Conservation (phyloP, 2,329 filamentous ascomycete genomes). For the Magnaporthiopsis poae region DNA sequence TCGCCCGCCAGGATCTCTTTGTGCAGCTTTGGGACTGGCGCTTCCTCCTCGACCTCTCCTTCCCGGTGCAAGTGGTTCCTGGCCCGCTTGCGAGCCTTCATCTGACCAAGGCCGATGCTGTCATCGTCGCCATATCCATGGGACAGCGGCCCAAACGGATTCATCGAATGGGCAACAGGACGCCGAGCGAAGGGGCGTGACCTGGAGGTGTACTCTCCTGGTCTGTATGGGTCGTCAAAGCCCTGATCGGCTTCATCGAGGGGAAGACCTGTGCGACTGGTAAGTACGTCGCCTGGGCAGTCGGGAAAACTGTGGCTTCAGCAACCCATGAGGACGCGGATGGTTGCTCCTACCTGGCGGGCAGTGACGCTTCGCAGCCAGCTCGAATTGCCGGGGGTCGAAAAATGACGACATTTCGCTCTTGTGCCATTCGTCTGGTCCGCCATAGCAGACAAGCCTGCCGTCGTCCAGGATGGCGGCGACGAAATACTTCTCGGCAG, state of each 20-base stretch:
- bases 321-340: not conserved
- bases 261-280: not conserved
- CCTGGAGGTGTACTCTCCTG: not conserved
- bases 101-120: not conserved
- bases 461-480: slow-evolving; percentile 40
- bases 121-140: not conserved
- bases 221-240: not conserved
- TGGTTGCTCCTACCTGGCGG: not conserved
- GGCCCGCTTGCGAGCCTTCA: slow-evolving; percentile 6
- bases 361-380: not conserved
- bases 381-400: not conserved
- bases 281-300: not conserved
- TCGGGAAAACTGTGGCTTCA: not conserved
- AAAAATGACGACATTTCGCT: slow-evolving; percentile 1
- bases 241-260: not conserved
- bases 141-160: not conserved
- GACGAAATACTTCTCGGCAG: slow-evolving; percentile 42
- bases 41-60: not conserved
- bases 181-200: not conserved
- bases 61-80: not conserved
- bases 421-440: slow-evolving; percentile 24
- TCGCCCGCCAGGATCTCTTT: slow-evolving; percentile 41
- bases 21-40: slow-evolving; percentile 15
- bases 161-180: not conserved
- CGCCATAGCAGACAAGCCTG: slow-evolving; percentile 34